These are phyloP conservation scores for Monilinia polystroma DNA, from an alignment of 2,329 filamentous ascomycete genomes.

Conservation along the genomic window DNA sequence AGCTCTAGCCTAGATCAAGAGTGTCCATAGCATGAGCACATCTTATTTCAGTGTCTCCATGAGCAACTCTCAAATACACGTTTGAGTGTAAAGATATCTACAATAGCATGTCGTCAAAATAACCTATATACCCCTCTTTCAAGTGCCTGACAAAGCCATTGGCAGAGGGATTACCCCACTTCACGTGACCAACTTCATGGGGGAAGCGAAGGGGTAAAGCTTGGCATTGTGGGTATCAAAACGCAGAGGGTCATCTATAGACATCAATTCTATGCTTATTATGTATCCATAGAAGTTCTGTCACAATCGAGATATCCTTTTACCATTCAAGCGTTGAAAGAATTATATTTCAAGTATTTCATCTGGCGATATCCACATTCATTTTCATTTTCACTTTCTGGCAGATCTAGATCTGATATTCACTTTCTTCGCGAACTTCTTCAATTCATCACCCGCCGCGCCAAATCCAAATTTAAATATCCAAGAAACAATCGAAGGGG, in stretches of 20 bases:
- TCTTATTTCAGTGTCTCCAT: neutral
- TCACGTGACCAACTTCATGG: neutral
- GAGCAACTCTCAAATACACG: too few species aligned
- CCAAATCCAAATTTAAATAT: neutral
- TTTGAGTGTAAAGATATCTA: neutral
- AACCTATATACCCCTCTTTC: neutral
- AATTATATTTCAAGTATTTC: neutral
- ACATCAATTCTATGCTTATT: neutral
- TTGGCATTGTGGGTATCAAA: constrained; percentile 10
- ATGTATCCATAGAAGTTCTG: rapidly evolving
- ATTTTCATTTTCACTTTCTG: neutral
- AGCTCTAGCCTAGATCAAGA: too few species aligned
- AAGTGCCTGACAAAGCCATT: neutral
- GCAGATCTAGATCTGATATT: neutral
- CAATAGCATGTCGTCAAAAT: too few species aligned
- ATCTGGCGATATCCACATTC: neutral
- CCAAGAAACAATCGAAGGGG: neutral
- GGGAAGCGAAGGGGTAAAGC: constrained; percentile 16
- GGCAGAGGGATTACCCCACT: neutral
- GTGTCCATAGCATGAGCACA: neutral
- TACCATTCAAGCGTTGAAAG: rapidly evolving
- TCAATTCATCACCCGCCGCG: rapidly evolving
- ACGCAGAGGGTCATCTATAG: neutral
- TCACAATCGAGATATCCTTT: neutral
- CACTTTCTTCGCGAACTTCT: neutral